Percentiles rank a stretch among this genome's conserved stretches.
Evolutionary conservation across 306 rosid genomes (phyloP).

Genomic region (Rosa multiflora): DNA sequence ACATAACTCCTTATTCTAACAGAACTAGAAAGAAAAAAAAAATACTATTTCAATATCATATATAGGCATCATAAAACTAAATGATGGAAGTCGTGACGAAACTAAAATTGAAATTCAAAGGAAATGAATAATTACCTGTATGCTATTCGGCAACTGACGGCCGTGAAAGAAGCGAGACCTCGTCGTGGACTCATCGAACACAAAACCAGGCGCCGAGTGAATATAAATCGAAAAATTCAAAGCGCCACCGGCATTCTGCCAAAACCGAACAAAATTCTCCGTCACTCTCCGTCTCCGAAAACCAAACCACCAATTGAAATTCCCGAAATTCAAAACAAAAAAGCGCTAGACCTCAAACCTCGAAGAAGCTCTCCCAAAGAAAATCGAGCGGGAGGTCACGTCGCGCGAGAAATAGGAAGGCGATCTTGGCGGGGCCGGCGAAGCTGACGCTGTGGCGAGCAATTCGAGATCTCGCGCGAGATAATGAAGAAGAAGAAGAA

Average conservation of each 20-base stretch:
- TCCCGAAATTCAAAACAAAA: conserved; percentile 2
- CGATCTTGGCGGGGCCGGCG: conserved; percentile 72
- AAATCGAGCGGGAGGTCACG: conserved; percentile 84
- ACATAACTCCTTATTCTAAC: no score
- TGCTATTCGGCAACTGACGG: conserved; percentile 42
- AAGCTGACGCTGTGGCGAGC: conserved; percentile 26
- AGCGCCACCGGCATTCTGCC: conserved; percentile 25
- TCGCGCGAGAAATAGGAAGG: conserved; percentile 83
- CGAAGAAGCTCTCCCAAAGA: conserved; percentile 82
- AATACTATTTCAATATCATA: no score
- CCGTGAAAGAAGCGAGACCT: conserved; percentile 38
- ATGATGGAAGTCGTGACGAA: not conserved
- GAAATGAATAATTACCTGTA: conserved; percentile 28
- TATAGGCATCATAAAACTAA: no score
- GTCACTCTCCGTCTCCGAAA: not conserved
- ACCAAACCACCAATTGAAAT: not conserved
- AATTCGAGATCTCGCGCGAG: conserved; percentile 36
- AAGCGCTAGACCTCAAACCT: conserved; percentile 75
- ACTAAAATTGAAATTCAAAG: not conserved
- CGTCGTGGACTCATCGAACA: conserved; percentile 43
- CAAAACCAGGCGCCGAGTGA: conserved; percentile 49
- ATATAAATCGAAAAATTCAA: conserved; percentile 34
- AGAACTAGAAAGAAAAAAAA: no score
- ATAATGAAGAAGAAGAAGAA: conserved; percentile 14
- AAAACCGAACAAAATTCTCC: conserved; percentile 30